A percentile compares a stretch with the other conserved stretches of the same genome.
phyloP scores from a whole-genome alignment of 2,329 filamentous ascomycete species.

The Sclerotinia glacialis region DNA sequence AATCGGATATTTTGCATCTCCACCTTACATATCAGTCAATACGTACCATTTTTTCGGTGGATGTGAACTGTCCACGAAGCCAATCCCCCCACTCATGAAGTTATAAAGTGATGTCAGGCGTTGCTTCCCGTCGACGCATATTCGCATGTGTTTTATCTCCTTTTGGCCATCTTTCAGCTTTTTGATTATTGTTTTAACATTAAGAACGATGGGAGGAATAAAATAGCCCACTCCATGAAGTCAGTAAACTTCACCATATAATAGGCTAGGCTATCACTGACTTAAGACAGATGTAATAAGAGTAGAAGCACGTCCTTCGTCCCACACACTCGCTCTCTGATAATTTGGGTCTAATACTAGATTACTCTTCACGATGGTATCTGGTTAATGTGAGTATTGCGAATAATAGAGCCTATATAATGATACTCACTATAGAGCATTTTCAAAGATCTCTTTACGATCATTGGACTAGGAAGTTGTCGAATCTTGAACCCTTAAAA shows the following conservation, averaged over 20 bases:
- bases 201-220: conserved; percentile 49
- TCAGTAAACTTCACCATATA: conserved; percentile 22
- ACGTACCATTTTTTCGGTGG: conserved; percentile 44
- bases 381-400: conserved; percentile 28
- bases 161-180: conserved; percentile 25
- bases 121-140: conserved; percentile 50
- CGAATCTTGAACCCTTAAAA: conserved; percentile 23
- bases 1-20: not conserved
- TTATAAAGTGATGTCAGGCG: conserved; percentile 46
- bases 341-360: conserved; percentile 46
- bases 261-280: conserved; percentile 22
- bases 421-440: conserved; percentile 21
- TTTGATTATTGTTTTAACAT: conserved; percentile 34
- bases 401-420: not conserved
- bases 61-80: conserved; percentile 43
- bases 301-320: conserved; percentile 38
- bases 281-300: conserved; percentile 38
- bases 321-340: conserved; percentile 48
- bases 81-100: conserved; percentile 47
- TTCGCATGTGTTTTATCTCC: conserved; percentile 32
- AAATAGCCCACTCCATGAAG: conserved; percentile 39
- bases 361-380: conserved; percentile 40
- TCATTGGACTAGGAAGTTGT: conserved; percentile 20
- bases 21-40: not conserved
- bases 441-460: conserved; percentile 18